Base-by-base conservation (phyloP, 202 grass and related monocot species). In the Cymbopogon flexuosus region DNA sequence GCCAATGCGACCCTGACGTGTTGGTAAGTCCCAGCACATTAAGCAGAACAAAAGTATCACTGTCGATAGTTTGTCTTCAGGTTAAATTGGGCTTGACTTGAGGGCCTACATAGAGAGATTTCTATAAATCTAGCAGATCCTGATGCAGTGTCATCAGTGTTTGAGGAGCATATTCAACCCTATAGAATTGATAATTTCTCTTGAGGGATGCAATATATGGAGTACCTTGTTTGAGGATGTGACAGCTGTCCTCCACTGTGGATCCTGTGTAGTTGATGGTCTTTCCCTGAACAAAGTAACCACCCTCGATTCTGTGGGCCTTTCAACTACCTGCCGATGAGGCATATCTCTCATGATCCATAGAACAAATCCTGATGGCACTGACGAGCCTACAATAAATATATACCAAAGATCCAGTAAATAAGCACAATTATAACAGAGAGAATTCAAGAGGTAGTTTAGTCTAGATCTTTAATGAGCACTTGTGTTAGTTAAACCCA, bases 291-390 rank as follows among this genome's bases (percentile, higher is more conserved):
- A 78, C 76, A 93, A 85, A 72, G 87, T 89, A 42, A 93, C 93
- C 18, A 88, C 90, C 68, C 77, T 93, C 41, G 90, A 86, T 71
- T 87, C 84, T 57, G 61, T 65, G 9, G 69, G 77, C 37, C 84
- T 91, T 79, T 91, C 87, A 39, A 78, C 47, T 31, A 66, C 79
- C 30, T 82, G 88, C 68, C 82, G 89, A 73, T 90, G 87, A 62
- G 96, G 96, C 87, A 99, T 77, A 18, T 99, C 96, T 96, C 90
- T 93, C 96, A 99, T 93, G 16, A 99, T 80, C 92, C 90, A 96
- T 33, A 99, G 80, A 69, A 99, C 90, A 83, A 93, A 93, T 36
- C 88, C 96, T 65, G 92, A 99, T 1, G 92, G 96, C 23, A 93
- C 85, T 47, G 92, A 91, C 0, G 92, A 99, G 27, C 96, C 96